These are phyloP conservation scores for Penicillium concentricum DNA, from an alignment of 2,329 filamentous ascomycete species.

Conservation along the genomic window DNA sequence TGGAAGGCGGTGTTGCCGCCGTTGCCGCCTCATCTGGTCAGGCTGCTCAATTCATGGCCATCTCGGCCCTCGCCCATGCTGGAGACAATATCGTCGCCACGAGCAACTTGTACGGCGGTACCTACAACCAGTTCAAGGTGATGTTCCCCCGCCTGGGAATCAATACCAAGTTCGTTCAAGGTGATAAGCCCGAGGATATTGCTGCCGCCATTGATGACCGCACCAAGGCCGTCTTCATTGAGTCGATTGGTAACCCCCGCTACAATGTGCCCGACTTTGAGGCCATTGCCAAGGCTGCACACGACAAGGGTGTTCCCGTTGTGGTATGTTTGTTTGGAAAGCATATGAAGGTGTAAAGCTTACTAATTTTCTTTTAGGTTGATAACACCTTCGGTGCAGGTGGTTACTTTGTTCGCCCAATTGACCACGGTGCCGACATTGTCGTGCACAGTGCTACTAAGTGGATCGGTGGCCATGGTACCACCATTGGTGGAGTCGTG, in stretches of 20 bases:
- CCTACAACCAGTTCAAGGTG: constrained; percentile 97
- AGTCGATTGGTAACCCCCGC: constrained; percentile 89
- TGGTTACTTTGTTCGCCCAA: constrained; percentile 81
- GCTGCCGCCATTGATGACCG: constrained; percentile 82
- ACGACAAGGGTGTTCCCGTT: constrained; percentile 65
- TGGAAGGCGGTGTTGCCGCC: constrained; percentile 87
- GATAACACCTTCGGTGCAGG: constrained; percentile 96
- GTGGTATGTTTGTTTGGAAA: constrained; percentile 45
- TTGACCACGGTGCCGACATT: constrained; percentile 89
- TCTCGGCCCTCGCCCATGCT: constrained; percentile 76
- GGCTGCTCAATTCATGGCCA: constrained; percentile 87
- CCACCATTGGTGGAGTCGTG: constrained; percentile 82
- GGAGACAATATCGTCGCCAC: constrained; percentile 95
- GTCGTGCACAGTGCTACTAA: constrained; percentile 94
- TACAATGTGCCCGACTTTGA: constrained; percentile 93
- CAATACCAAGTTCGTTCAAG: constrained; percentile 79
- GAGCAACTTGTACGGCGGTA: constrained; percentile 88
- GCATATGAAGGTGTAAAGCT: neutral
- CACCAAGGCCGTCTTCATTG: constrained; percentile 88
- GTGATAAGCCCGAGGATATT: constrained; percentile 77
- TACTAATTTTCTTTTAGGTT: constrained; percentile 51
- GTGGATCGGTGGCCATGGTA: constrained; percentile 95
- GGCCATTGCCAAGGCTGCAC: constrained; percentile 78
- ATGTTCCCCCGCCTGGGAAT: constrained; percentile 84
- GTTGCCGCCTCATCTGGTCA: constrained; percentile 84